Evolutionary conservation across 2,329 filamentous ascomycete genomes (phyloP), one percentile per base, ranked within the genome.

Genomic region (Alternaria ethzedia): DNA sequence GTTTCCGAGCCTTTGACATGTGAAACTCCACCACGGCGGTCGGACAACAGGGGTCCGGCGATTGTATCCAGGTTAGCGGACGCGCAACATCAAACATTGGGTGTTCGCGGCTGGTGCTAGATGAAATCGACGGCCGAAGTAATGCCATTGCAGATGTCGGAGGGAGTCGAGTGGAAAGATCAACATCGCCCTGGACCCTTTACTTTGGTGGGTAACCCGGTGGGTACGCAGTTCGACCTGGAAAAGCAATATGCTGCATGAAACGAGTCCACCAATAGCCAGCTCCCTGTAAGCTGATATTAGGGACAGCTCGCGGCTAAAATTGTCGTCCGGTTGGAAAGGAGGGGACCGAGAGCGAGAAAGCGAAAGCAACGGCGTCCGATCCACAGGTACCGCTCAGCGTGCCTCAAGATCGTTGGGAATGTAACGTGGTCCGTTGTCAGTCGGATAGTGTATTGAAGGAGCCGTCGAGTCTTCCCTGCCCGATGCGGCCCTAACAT

Each of bases 21-120:
- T 66, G 61, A 70, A 62, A 62, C 41, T 51, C 47, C 47, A 54
- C 54, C 36, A 44, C 36, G 50, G 30, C 52, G 65, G 59, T 63
- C 15, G 36, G 36, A 41, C 46, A 65, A 59, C 58, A 64, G 58
- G 69, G 64, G 57, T 59, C 51, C 52, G 57, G 50, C 62, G 65
- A 67, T 64, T 51, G 57, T 50, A 54, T 45, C 63, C 60, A 61
- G 26, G 52, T 61, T 65, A 63, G 63, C 56, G 59, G 65, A 54
- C 58, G 58, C 62, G 49, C 67, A 59, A 67, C 58, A 68, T 65
- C 63, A 54, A 65, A 51, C 55, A 59, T 58, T 50, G 65, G 36
- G 47, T 45, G 50, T 56, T 36, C 20, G 60, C 54, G 28, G 54
- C 36, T 28, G 17, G 12, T 52, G 23, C 28, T 23, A 56, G 59